A percentile compares a stretch with the other conserved stretches of the same genome.
These are phyloP conservation scores for Rhodomyrtus psidioides DNA, from an alignment of 441 rosid genomes.

Conservation along the genomic window DNA sequence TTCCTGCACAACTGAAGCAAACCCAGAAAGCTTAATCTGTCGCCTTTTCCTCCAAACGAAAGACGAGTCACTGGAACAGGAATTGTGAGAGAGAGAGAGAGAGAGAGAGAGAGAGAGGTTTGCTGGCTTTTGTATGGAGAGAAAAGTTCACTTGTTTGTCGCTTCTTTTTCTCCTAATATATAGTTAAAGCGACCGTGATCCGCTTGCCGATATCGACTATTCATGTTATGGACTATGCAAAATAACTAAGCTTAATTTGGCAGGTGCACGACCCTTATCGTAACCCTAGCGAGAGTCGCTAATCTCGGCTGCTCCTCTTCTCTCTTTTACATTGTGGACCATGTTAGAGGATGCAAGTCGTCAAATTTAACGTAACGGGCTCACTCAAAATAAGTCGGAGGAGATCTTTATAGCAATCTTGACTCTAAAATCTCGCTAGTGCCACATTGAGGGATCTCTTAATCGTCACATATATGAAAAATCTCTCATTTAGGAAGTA, in stretches of 20 bases:
- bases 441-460: neutral
- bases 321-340: neutral
- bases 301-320: neutral
- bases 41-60: neutral
- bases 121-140: neutral
- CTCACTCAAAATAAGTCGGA: neutral
- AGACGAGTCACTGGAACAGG: neutral
- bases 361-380: neutral
- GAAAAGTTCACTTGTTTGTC: neutral
- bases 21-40: neutral
- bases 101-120: neutral
- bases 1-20: conserved; percentile 22
- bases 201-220: neutral
- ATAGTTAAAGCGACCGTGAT: neutral
- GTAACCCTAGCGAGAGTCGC: neutral
- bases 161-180: neutral
- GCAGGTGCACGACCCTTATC: neutral
- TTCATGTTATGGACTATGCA: neutral
- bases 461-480: neutral
- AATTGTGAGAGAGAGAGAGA: neutral
- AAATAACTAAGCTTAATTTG: neutral
- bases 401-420: neutral
- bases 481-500: neutral
- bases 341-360: neutral
- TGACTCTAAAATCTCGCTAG: neutral